phyloP scores from a whole-genome alignment of 2,329 filamentous ascomycete genomes.

The Dactylellina cionopaga region DNA sequence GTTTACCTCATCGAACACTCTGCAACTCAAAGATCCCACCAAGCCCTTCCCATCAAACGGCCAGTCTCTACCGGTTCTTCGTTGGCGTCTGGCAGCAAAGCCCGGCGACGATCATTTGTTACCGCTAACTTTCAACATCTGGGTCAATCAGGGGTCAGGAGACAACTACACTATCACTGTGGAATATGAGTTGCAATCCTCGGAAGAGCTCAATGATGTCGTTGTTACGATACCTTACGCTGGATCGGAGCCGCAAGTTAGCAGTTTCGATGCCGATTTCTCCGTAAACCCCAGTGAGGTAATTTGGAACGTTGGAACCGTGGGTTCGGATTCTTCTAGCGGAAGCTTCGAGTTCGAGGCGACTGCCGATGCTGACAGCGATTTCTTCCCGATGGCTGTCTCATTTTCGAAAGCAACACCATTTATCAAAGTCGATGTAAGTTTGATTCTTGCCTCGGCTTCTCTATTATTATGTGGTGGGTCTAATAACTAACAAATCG shows the following conservation, averaged over 20 bases:
- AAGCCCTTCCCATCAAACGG: slow-evolving; percentile 96
- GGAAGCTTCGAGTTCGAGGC: slow-evolving; percentile 97
- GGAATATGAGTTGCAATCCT: slow-evolving; percentile 92
- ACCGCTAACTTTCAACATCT: slow-evolving; percentile 95
- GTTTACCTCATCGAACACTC: slow-evolving; percentile 82
- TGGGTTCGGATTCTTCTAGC: slow-evolving; percentile 81
- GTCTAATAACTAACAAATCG: slow-evolving; percentile 9
- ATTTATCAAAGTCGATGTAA: slow-evolving; percentile 92
- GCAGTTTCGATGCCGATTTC: slow-evolving; percentile 92
- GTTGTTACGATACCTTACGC: slow-evolving; percentile 87
- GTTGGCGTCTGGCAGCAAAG: slow-evolving; percentile 78
- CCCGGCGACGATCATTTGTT: slow-evolving; percentile 83
- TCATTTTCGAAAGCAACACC: slow-evolving; percentile 86
- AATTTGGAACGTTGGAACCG: slow-evolving; percentile 90
- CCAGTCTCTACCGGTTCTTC: slow-evolving; percentile 81
- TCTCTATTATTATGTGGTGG: background rate
- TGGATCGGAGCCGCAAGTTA: slow-evolving; percentile 84
- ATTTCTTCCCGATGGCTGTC: slow-evolving; percentile 98
- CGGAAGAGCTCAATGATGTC: slow-evolving; percentile 79
- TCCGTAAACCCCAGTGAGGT: slow-evolving; percentile 91
- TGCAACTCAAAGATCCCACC: slow-evolving; percentile 87
- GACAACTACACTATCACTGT: slow-evolving; percentile 89
- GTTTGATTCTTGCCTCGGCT: slow-evolving; percentile 61
- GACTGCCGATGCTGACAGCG: slow-evolving; percentile 83
- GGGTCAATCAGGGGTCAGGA: slow-evolving; percentile 88